Evolutionary conservation across 805 yeast species (phyloP).

Genomic region (Candida andamanensis): DNA sequence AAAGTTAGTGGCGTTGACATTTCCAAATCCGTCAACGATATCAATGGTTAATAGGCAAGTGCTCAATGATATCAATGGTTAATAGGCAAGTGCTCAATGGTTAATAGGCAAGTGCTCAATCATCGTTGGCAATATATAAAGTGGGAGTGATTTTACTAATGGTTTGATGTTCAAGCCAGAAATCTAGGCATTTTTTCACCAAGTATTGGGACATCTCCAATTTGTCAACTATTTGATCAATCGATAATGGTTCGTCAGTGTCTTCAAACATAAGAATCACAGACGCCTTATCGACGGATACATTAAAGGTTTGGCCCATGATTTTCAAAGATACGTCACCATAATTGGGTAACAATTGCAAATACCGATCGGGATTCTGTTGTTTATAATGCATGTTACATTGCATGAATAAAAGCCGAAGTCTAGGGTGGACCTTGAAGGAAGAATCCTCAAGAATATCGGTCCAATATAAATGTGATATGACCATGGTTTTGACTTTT

Average conservation of each 20-base stretch:
- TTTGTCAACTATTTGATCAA: conserved; percentile 25
- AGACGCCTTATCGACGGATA: conserved; percentile 66
- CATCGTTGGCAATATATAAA: conserved; percentile 39
- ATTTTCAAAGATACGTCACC: conserved; percentile 63
- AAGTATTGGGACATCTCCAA: conserved; percentile 40
- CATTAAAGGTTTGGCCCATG: conserved; percentile 33
- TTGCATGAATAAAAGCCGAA: conserved; percentile 36
- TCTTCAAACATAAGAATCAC: conserved; percentile 49
- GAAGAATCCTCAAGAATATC: conserved; percentile 14
- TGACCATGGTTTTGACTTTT: conserved; percentile 35
- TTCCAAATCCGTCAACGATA: conserved; percentile 53
- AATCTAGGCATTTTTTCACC: conserved; percentile 38
- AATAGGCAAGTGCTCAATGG: conserved; percentile 55
- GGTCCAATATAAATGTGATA: conserved; percentile 81
- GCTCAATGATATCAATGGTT: conserved; percentile 37
- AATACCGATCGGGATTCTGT: conserved; percentile 51
- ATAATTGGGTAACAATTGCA: conserved; percentile 51
- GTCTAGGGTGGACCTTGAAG: conserved; percentile 45
- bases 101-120: conserved; percentile 53
- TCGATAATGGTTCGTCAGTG: conserved; percentile 21
- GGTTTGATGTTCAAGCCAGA: conserved; percentile 48
- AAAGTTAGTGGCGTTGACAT: conserved; percentile 66
- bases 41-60: conserved; percentile 42
- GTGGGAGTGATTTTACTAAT: too few relatives aligned
- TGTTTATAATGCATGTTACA: conserved; percentile 42